Evolutionary conservation across 2,329 filamentous ascomycete genomes (phyloP), one percentile per base, ranked within the genome.

Genomic region (Neonectria punicea): DNA sequence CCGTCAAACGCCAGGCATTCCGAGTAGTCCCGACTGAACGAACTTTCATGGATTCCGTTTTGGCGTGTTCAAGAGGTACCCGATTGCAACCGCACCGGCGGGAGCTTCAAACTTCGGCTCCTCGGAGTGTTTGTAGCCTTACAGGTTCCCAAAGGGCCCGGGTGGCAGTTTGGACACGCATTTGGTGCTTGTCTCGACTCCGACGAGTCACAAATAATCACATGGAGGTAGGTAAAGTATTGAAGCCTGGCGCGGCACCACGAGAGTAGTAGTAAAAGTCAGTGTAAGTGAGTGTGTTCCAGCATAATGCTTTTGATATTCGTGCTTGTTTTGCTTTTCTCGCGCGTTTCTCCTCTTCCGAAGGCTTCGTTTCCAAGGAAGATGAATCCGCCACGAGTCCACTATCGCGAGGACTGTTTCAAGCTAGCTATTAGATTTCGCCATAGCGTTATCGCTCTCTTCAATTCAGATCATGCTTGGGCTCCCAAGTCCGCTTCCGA

Each of bases 351-450:
- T 57, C 70, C 67, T 63, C 70, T 55, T 63, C 71, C 72, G 65
- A 70, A 71, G 66, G 63, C 60, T 63, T 73, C 69, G 68, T 67
- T 73, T 69, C 70, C 70, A 70, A 58, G 69, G 68, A 72, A 63
- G 59, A 69, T 66, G 63, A 67, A 67, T 56, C 63, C 65, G 64
- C 68, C 62, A 73, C 70, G 68, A 74, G 68, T 71, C 72, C 73
- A 74, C 73, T 74, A 74, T 72, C 67, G 71, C 63, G 71, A 76
- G 64, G 74, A 76, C 74, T 75, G 69, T 76, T 75, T 74, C 75
- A 76, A 76, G 75, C 75, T 76, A 75, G 75, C 74, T 76, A 75
- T 76, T 76, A 75, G 74, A 76, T 76, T 76, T 76, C 75, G 74
- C 75, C 72, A 75, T 76, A 76, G 75, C 75, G 70, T 76, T 71